Evolutionary conservation across 1,284 basidiomycete genomes (phyloP), one percentile per base, ranked within the genome.

Genomic region (Athelia psychrophila): DNA sequence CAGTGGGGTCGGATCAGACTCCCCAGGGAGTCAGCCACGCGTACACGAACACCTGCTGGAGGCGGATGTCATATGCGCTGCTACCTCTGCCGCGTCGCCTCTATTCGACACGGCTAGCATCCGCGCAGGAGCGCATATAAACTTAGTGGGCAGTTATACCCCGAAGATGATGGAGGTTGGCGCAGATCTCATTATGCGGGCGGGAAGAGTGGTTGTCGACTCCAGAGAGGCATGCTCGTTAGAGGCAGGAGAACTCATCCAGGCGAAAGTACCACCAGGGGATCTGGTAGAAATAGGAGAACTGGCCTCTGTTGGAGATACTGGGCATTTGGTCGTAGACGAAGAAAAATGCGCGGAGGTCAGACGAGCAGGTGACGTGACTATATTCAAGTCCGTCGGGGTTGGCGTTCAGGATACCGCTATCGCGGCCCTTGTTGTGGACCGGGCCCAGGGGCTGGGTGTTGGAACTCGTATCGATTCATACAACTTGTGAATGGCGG

Each of bases 71-170:
- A 79, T 91, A 40, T 78, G 86, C 51, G 87, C 88, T n/a, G 88
- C 90, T 1, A 95, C 93, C 0, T 81, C 90, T 0, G 86, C 91
- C 6, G 81, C 78, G 0, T 58, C 55, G 3, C 84, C 93, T 0
- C 79, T 94, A 6, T 93, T 95, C 61, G 38, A 50, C 15, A 78
- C 83, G 0, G 61, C 70, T 0, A 84, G 79, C 75, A 79, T 89
- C 15, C 73, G 75, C 8, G 61, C 76, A 0, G 84, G 86, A 0
- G 77, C 88, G 0, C 88, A 92, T 59, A 60, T 95, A 38, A 83
- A 91, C 54, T 71, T 95, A 2, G 81, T 93, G 30, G 91, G 93
- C n/a, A 91, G 88, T 51, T 95, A 91, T 63, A 93, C 79, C 27
- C 86, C 88, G 0, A 62, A 71, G 15, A 95, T 95, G 93, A 78